Percentiles rank a stretch among this genome's conserved stretches.
Conservation (phyloP, 768 basidiomycete genomes). For the Zangia roseola region DNA sequence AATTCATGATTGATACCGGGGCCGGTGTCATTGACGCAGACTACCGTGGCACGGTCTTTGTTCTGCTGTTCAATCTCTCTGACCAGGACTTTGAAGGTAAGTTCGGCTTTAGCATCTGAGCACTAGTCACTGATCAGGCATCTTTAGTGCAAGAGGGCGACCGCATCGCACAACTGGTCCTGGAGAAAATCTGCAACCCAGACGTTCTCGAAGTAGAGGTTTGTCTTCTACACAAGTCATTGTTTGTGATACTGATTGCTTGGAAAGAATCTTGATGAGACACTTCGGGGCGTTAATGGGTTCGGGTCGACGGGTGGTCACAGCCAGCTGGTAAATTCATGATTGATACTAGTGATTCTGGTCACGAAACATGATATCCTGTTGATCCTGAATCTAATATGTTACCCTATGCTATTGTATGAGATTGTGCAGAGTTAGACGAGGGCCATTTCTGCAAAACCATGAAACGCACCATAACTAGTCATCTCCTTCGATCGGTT, state of each 20-base stretch:
- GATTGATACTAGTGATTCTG: not conserved
- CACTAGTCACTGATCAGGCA: not conserved
- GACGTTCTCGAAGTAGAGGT: constrained; percentile 85
- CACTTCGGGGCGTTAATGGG: constrained; percentile 78
- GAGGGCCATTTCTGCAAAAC: not conserved
- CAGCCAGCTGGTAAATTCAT: constrained; percentile 35
- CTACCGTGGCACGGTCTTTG: constrained; percentile 88
- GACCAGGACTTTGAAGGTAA: constrained; percentile 87
- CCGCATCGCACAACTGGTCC: constrained; percentile 91
- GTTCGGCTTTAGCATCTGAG: not conserved
- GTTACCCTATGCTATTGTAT: not conserved
- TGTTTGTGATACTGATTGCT: constrained; percentile 2
- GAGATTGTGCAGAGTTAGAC: not conserved
- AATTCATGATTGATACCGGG: constrained; percentile 97
- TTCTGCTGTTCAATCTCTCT: constrained; percentile 89
- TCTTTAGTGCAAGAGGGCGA: constrained; percentile 84
- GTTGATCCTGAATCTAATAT: not conserved
- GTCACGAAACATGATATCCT: constrained; percentile 6
- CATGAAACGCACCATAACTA: constrained; percentile 2
- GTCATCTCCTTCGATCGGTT: constrained; percentile 30
- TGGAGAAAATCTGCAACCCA: constrained; percentile 88
- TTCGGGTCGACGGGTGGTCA: constrained; percentile 97
- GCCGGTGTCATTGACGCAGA: constrained; percentile 98
- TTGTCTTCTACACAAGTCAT: constrained; percentile 9
- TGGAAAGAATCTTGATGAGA: constrained; percentile 77